A percentile compares a stretch with the other conserved stretches of the same genome.
Conservation (phyloP, 1,284 basidiomycete genomes). For the Moesziomyces globuligerus region DNA sequence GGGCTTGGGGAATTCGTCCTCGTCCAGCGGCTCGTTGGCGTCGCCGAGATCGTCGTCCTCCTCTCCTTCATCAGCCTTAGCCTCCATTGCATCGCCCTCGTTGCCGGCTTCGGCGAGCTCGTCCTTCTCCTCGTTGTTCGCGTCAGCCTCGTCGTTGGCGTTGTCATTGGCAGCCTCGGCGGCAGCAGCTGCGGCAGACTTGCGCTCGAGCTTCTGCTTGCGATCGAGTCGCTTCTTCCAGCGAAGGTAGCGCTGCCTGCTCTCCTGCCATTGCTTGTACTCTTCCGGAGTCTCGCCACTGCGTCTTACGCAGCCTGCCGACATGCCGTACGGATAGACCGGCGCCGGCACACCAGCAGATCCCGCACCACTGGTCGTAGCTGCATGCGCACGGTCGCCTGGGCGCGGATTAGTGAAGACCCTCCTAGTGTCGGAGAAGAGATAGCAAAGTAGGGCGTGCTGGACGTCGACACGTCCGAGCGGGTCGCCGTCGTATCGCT, state of each 20-base stretch:
- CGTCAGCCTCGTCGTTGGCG: slow-evolving; percentile 15
- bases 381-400: slow-evolving; percentile 17
- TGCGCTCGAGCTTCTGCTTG: slow-evolving; percentile 36
- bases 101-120: slow-evolving; percentile 40
- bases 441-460: slow-evolving; percentile 80
- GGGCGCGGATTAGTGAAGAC: slow-evolving; percentile 77
- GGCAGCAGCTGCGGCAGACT: slow-evolving; percentile 31
- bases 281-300: slow-evolving; percentile 58
- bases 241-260: slow-evolving; percentile 24
- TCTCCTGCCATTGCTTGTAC: slow-evolving; percentile 39
- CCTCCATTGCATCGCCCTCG: slow-evolving; percentile 10
- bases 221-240: slow-evolving; percentile 39
- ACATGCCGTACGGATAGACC: slow-evolving; percentile 63
- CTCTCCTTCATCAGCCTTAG: slow-evolving; percentile 12
- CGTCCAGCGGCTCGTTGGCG: slow-evolving; percentile 31
- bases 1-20: slow-evolving; percentile 49
- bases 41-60: slow-evolving; percentile 39
- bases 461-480: slow-evolving; percentile 74
- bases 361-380: slow-evolving; percentile 26
- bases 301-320: slow-evolving; percentile 52
- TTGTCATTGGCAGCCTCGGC: slow-evolving; percentile 9
- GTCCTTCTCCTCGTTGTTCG: slow-evolving; percentile 44
- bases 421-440: slow-evolving; percentile 77
- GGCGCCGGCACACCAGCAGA: slow-evolving; percentile 41
- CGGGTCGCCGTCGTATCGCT: slow-evolving; percentile 64